These are phyloP conservation scores for Rhizoclosmatium globosum DNA, from an alignment of 192 early-diverging fungal genomes.

Conservation along the genomic window DNA sequence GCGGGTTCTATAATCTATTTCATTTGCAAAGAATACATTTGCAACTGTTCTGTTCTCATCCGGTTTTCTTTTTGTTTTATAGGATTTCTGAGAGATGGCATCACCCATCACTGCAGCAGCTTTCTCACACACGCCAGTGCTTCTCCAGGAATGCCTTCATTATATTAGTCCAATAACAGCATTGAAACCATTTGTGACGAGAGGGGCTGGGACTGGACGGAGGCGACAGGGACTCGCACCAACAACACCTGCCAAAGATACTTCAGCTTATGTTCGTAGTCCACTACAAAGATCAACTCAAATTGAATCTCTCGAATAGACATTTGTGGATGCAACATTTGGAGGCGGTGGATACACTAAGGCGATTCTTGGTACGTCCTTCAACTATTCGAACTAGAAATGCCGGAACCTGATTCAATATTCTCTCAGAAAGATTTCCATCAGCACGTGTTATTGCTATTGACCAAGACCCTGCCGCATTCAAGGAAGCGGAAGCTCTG, in stretches of 20 bases:
- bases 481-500: conserved; percentile 61
- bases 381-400: conserved; percentile 20
- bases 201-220: background rate
- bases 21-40: too few relatives aligned
- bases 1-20: too few relatives aligned
- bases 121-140: conserved; percentile 57
- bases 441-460: conserved; percentile 71
- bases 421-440: conserved; percentile 28
- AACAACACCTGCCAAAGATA: background rate
- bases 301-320: conserved; percentile 3
- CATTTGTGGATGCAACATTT: conserved; percentile 78
- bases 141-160: conserved; percentile 55
- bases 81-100: background rate
- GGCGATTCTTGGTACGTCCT: conserved; percentile 62
- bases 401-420: too few relatives aligned
- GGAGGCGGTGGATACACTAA: conserved; percentile 78
- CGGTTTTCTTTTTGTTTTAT: too few relatives aligned
- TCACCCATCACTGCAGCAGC: background rate
- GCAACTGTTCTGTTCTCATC: too few relatives aligned
- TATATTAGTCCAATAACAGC: conserved; percentile 47
- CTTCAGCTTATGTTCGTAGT: conserved; percentile 1
- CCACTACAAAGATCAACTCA: background rate
- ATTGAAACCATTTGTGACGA: background rate
- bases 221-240: background rate
- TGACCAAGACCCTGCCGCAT: conserved; percentile 76